These are phyloP conservation scores for Botrytis aclada DNA, from an alignment of 2,329 filamentous ascomycete species.

Conservation along the genomic window DNA sequence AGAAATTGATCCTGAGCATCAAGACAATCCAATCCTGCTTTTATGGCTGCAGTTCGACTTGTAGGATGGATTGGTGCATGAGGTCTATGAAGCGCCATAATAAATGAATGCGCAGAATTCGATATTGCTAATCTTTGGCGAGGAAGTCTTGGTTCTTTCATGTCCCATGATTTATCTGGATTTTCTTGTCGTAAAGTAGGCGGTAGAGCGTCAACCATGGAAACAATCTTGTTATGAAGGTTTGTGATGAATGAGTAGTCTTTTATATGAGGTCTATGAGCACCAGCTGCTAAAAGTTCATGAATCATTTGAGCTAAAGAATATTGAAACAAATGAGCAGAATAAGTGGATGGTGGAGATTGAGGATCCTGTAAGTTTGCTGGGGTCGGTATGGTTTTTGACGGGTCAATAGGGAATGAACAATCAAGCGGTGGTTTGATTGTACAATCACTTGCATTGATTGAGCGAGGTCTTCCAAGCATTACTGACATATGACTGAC, in stretches of 20 bases:
- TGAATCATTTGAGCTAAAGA: slow-evolving; percentile 16
- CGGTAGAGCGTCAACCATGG: slow-evolving; percentile 2
- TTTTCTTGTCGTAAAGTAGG: background rate
- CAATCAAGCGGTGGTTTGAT: slow-evolving; percentile 19
- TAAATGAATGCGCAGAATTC: slow-evolving; percentile 11
- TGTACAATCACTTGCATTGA: slow-evolving; percentile 22
- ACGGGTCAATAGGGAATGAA: slow-evolving; percentile 18
- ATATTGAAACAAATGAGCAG: slow-evolving; percentile 14
- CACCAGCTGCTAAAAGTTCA: slow-evolving; percentile 13
- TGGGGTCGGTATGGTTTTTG: slow-evolving; percentile 6
- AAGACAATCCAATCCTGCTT: slow-evolving; percentile 20
- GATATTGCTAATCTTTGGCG: slow-evolving; percentile 1
- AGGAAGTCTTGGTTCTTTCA: background rate
- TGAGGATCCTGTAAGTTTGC: background rate
- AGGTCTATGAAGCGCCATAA: slow-evolving; percentile 22
- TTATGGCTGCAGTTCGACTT: slow-evolving; percentile 18
- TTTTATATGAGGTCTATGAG: slow-evolving; percentile 17
- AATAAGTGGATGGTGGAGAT: background rate
- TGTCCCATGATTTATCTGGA: slow-evolving; percentile 4
- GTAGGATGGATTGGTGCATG: slow-evolving; percentile 14
- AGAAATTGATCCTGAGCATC: slow-evolving; percentile 21
- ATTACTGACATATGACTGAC: slow-evolving; percentile 21
- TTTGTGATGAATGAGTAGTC: slow-evolving; percentile 18
- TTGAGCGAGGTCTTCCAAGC: slow-evolving; percentile 21
- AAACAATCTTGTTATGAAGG: slow-evolving; percentile 11